Percentiles rank a stretch among this genome's conserved stretches.
Conservation (phyloP, 805 yeast genomes). For the Yarrowia porcina region DNA sequence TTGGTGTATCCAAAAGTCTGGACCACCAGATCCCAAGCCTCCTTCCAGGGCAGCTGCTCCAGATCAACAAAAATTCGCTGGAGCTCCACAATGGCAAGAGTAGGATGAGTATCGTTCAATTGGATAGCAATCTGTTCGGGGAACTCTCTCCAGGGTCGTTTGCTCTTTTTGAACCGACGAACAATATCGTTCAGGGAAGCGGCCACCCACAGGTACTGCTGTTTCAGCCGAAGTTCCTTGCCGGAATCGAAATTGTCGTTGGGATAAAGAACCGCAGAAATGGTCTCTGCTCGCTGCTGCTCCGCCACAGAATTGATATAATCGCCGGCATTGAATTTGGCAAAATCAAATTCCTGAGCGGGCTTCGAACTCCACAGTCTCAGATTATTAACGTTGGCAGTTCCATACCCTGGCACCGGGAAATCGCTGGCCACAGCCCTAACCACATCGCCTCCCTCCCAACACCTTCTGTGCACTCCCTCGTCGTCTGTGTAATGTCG, state of each 20-base stretch:
- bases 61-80: constrained; percentile 82
- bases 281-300: constrained; percentile 87
- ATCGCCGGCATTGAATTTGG: constrained; percentile 88
- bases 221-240: constrained; percentile 87
- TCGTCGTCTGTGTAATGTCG: constrained; percentile 49
- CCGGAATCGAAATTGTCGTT: constrained; percentile 91
- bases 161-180: constrained; percentile 79
- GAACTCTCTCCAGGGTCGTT: constrained; percentile 74
- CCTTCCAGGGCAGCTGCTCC: constrained; percentile 76
- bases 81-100: constrained; percentile 84
- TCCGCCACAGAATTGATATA: constrained; percentile 77
- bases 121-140: constrained; percentile 88
- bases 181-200: constrained; percentile 89
- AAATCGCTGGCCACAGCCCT: constrained; percentile 87
- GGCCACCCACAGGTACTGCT: constrained; percentile 95
- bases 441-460: constrained; percentile 89
- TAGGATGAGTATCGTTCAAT: constrained; percentile 92
- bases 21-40: constrained; percentile 82
- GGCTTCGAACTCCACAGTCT: constrained; percentile 90
- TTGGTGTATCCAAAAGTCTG: constrained; percentile 86
- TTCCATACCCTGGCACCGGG: constrained; percentile 84
- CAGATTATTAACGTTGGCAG: constrained; percentile 79
- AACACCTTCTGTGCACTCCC: constrained; percentile 56
- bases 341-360: constrained; percentile 85
- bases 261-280: constrained; percentile 89